Evolutionary conservation across 306 rosid genomes (phyloP).

Genomic region (Urtica urens): DNA sequence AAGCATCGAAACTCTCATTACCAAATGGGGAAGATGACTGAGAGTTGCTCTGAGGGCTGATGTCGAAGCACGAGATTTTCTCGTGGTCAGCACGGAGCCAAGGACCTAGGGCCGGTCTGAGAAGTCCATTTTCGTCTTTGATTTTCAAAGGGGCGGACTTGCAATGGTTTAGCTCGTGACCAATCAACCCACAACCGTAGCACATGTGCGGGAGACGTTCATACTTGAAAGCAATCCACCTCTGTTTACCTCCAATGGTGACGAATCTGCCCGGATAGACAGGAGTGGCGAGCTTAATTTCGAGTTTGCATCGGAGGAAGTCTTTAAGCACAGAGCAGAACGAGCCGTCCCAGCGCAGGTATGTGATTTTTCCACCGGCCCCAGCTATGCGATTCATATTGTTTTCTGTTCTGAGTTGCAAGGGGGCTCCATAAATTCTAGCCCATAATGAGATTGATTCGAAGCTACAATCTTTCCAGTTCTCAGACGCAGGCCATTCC

Average conservation of each 20-base stretch:
- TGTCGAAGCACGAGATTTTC: too few species aligned
- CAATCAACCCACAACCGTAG: too few species aligned
- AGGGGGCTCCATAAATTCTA: background rate
- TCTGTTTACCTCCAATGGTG: background rate
- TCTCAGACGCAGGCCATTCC: background rate
- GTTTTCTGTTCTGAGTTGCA: background rate
- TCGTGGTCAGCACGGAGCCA: too few species aligned
- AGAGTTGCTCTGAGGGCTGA: too few species aligned
- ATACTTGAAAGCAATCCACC: background rate
- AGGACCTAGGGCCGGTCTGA: too few species aligned
- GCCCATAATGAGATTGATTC: background rate
- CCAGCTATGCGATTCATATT: background rate
- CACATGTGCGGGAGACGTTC: background rate
- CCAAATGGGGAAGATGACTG: too few species aligned
- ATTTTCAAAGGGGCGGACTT: too few species aligned
- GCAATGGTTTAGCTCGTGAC: too few species aligned
- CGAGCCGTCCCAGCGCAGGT: background rate
- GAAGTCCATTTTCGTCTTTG: too few species aligned
- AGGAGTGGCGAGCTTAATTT: background rate
- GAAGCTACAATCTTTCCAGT: background rate
- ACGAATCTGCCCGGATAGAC: background rate
- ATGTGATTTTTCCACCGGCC: background rate
- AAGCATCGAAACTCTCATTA: too few species aligned
- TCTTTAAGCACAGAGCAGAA: background rate
- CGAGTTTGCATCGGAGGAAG: background rate